These are phyloP conservation scores for Trebouxiophyceae sp. DNA, from an alignment of 163 green algal genomes.

Conservation along the genomic window DNA sequence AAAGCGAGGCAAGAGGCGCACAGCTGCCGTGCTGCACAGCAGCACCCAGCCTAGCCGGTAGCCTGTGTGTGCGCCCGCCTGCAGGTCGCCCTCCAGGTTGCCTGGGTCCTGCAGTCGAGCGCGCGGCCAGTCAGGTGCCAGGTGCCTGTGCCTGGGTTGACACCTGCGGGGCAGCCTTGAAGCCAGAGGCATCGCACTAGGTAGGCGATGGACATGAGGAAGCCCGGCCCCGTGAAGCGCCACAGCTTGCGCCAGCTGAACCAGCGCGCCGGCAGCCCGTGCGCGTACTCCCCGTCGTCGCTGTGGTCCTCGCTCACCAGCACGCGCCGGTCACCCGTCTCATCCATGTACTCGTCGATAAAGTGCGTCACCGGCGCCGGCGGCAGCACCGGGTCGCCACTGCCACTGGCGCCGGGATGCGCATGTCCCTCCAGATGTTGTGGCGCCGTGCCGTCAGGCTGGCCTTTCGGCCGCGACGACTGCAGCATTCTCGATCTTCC, in stretches of 20 bases:
- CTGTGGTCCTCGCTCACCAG: background rate
- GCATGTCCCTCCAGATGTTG: too few species aligned
- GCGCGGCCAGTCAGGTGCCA: too few species aligned
- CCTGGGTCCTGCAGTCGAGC: conserved; percentile 87
- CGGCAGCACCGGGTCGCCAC: too few species aligned
- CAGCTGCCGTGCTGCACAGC: conserved; percentile 65
- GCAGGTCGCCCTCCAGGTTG: conserved; percentile 84
- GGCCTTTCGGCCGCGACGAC: too few species aligned
- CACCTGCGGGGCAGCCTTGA: too few species aligned
- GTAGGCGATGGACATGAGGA: conserved; percentile 84
- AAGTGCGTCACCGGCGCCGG: too few species aligned
- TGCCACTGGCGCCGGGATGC: too few species aligned
- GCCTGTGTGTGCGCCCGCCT: conserved; percentile 68
- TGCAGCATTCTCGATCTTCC: too few species aligned
- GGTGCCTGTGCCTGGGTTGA: too few species aligned
- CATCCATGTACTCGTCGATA: conserved; percentile 6
- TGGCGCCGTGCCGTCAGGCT: too few species aligned
- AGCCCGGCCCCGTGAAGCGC: conserved; percentile 53
- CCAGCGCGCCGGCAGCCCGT: conserved; percentile 13
- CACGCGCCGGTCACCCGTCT: conserved; percentile 1
- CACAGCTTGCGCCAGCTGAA: conserved; percentile 36
- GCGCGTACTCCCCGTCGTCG: background rate
- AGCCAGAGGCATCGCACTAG: too few species aligned
- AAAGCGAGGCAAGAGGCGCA: too few species aligned
- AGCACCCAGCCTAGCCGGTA: conserved; percentile 86